Evolutionary conservation across 129 eudicot species (phyloP).

Genomic region (Kitagawia praeruptora): DNA sequence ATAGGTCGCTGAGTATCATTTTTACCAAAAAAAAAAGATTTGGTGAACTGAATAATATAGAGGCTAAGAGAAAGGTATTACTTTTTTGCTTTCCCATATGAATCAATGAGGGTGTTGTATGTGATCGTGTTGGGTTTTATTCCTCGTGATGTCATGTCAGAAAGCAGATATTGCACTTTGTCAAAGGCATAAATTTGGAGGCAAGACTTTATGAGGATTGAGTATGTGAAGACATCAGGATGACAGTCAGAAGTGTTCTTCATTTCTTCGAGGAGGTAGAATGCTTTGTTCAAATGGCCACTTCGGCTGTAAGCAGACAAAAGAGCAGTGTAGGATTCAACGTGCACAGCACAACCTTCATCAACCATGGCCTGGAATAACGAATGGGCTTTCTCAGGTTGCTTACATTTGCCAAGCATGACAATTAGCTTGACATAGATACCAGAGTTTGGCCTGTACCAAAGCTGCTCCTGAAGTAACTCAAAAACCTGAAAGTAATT

Average conservation of each 20-base stretch:
- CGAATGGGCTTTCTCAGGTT: constrained; percentile 77
- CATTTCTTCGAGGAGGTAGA: constrained; percentile 69
- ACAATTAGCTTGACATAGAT: constrained; percentile 83
- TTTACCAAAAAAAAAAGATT: constrained; percentile 2
- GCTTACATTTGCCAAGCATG: constrained; percentile 98
- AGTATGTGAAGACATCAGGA: constrained; percentile 86
- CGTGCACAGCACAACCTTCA: constrained; percentile 73
- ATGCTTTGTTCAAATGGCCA: constrained; percentile 65
- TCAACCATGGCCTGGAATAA: constrained; percentile 70
- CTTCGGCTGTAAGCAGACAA: constrained; percentile 90
- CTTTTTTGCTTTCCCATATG: constrained; percentile 90
- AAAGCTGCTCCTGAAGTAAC: constrained; percentile 85
- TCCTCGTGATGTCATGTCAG: constrained; percentile 74
- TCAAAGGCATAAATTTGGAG: constrained; percentile 66
- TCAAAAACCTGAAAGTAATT: constrained; percentile 65
- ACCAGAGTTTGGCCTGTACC: constrained; percentile 82
- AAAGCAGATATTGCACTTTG: constrained; percentile 52
- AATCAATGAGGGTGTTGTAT: constrained; percentile 86
- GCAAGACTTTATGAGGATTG: constrained; percentile 88
- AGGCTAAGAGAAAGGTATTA: constrained; percentile 15
- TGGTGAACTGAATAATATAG: not conserved
- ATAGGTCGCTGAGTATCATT: not conserved
- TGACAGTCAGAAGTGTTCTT: constrained; percentile 49
- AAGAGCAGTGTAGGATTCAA: constrained; percentile 84
- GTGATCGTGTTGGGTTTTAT: constrained; percentile 81